Conservation (phyloP, 2,329 filamentous ascomycete species). For the Phaeosphaeria sp. region DNA sequence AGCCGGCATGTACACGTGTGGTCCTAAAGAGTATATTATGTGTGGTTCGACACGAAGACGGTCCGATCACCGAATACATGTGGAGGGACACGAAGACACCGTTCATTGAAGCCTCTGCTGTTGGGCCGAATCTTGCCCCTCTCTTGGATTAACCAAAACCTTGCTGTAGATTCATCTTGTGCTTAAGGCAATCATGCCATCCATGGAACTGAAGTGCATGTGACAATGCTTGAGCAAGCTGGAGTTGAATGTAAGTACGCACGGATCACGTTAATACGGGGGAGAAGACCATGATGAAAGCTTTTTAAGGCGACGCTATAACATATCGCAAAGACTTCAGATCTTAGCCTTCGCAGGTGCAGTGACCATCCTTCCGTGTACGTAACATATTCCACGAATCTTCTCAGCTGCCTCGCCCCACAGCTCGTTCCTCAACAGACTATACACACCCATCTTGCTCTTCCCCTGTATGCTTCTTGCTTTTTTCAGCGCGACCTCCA, state of each 20-base stretch:
- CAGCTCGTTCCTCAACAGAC: constrained; percentile 58
- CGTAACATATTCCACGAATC: constrained; percentile 61
- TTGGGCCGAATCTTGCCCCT: no score
- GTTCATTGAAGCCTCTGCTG: background rate
- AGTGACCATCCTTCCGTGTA: constrained; percentile 55
- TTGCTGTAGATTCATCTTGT: no score
- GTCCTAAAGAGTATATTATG: constrained; percentile 5
- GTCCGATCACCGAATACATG: constrained; percentile 21
- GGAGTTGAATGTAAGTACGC: no score
- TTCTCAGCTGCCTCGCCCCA: constrained; percentile 61
- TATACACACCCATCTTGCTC: constrained; percentile 59
- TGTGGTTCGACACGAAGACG: constrained; percentile 8
- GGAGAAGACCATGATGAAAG: background rate
- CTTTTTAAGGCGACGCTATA: background rate
- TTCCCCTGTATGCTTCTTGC: constrained; percentile 53
- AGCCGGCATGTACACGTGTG: constrained; percentile 7
- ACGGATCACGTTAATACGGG: no score
- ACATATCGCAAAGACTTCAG: constrained; percentile 18
- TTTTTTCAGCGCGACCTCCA: constrained; percentile 54
- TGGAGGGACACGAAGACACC: background rate
- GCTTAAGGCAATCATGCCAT: no score
- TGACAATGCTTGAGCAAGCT: no score
- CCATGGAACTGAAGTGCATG: no score
- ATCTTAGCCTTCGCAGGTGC: constrained; percentile 58
- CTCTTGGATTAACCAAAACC: no score